These are phyloP conservation scores for Ceratobasidium sp. DNA, from an alignment of 1,284 basidiomycete species.

Conservation along the genomic window DNA sequence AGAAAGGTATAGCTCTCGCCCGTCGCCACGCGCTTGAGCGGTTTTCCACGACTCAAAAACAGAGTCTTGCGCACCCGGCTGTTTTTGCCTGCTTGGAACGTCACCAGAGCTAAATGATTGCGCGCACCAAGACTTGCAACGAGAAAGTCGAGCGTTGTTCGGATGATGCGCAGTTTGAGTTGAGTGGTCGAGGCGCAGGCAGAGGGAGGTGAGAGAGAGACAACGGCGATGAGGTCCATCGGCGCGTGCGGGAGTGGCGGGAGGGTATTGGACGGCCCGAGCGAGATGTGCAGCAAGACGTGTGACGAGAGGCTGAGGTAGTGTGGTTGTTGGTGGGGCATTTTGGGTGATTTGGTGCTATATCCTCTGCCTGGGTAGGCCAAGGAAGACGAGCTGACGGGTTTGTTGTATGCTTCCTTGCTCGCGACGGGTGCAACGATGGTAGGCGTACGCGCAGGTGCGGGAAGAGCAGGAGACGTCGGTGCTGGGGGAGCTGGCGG, in stretches of 20 bases:
- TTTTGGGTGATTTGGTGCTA: conserved; percentile 65
- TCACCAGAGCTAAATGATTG: conserved; percentile 90
- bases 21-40: conserved; percentile 81
- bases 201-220: conserved; percentile 82
- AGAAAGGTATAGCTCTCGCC: conserved; percentile 98
- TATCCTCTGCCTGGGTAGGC: too few relatives aligned
- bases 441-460: conserved; percentile 56
- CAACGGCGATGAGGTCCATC: conserved; percentile 91
- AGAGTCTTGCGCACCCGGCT: conserved; percentile 90
- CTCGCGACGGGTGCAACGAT: conserved; percentile 60
- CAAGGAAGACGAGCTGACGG: conserved; percentile 65
- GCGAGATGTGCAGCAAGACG: conserved; percentile 79
- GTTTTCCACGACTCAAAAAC: conserved; percentile 80
- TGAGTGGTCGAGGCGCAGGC: conserved; percentile 75
- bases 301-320: conserved; percentile 20
- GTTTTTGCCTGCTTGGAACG: conserved; percentile 86
- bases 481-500: conserved; percentile 56
- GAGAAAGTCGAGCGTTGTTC: conserved; percentile 86
- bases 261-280: conserved; percentile 81
- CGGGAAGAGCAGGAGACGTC: conserved; percentile 54
- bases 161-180: conserved; percentile 89
- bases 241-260: conserved; percentile 88
- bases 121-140: conserved; percentile 78
- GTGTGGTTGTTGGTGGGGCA: conserved; percentile 22
- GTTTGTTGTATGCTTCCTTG: conserved; percentile 69